Base-by-base conservation (phyloP, 2,329 filamentous ascomycete species). In the Hymenoscyphus occultus region DNA sequence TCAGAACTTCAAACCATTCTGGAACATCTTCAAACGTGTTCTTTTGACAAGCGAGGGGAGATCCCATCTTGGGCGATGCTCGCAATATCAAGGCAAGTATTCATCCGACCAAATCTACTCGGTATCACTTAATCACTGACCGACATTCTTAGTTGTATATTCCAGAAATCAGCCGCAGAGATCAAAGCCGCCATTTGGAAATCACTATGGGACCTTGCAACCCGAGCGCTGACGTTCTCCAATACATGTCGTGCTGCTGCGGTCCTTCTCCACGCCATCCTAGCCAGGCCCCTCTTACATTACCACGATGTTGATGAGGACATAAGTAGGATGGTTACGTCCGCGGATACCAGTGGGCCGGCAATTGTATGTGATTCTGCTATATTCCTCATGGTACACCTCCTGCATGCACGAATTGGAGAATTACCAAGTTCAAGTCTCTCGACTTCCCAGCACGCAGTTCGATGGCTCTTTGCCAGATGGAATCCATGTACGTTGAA, bases 41-140 rank as follows among this genome's bases (percentile, higher is more conserved):
- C 90, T 56, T 82, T 85, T 10, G 90, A 95, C 72, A 93, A 96
- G 71, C 87, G 90, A 69, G 78, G 79, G 14, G 76, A 78, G 9
- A 80, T 89, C 51, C 85, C 88, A 7, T 91, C 88, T 0, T 99
- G 95, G 95, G 89, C 92, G 19, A 86, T 96, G 80, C 76, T 97
- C 61, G 89, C 88, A n/a, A 86, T 92, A 74, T 82, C 91, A 68
- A 91, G 90, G 92, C 93, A 79, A 74, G 83, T 77, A 31, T 16
- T 19, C 28, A 31, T 5, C 31, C 22, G 32, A 22, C 19, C 12
- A 28, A 32, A 40, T 57, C n/a, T 39, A 28, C 10, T 19, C 64
- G 10, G 22, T n/a, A 39, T 39, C n/a, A 45, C 19, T 16, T 12
- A 32, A 51, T 69, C 31, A 66, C 63, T 63, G 69, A 68, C 70